A percentile compares a stretch with the other conserved stretches of the same genome.
These are phyloP conservation scores for Calonectria crousiana DNA, from an alignment of 2,329 filamentous ascomycete species.

Conservation along the genomic window DNA sequence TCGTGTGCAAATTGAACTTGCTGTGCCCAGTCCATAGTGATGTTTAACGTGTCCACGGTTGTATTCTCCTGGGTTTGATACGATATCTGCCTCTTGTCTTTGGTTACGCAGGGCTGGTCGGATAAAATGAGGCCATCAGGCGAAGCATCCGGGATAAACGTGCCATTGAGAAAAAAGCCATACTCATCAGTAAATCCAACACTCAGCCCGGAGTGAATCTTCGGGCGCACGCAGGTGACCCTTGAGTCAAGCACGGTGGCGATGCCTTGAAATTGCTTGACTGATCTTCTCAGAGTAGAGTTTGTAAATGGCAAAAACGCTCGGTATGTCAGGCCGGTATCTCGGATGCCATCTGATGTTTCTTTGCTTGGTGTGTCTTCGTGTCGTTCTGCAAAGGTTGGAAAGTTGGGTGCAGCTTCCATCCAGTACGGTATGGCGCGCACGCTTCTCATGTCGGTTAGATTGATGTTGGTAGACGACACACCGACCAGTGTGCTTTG, in stretches of 20 bases:
- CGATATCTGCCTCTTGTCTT: background rate
- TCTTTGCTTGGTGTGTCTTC: background rate
- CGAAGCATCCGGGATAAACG: background rate
- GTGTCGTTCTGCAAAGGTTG: constrained; percentile 4
- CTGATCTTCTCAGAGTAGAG: background rate
- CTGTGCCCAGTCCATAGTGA: constrained; percentile 7
- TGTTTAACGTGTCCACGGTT: background rate
- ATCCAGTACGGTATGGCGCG: constrained; percentile 2
- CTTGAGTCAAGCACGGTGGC: constrained; percentile 8
- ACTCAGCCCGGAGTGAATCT: background rate
- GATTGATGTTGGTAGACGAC: background rate
- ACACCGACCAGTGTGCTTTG: background rate
- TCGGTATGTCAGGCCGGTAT: constrained; percentile 13
- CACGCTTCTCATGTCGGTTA: background rate
- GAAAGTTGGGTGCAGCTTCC: constrained; percentile 7
- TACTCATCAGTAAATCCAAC: background rate
- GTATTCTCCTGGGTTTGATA: background rate
- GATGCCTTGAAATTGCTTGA: background rate
- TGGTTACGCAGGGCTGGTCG: background rate
- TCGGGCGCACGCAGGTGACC: constrained; percentile 7
- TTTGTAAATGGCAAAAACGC: constrained; percentile 8
- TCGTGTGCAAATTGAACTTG: constrained; percentile 8
- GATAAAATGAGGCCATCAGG: constrained; percentile 1
- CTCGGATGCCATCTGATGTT: background rate
- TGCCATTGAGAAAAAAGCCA: constrained; percentile 11